These are phyloP conservation scores for Spergularia azorica DNA, from an alignment of 179 eudicot species.

Conservation along the genomic window DNA sequence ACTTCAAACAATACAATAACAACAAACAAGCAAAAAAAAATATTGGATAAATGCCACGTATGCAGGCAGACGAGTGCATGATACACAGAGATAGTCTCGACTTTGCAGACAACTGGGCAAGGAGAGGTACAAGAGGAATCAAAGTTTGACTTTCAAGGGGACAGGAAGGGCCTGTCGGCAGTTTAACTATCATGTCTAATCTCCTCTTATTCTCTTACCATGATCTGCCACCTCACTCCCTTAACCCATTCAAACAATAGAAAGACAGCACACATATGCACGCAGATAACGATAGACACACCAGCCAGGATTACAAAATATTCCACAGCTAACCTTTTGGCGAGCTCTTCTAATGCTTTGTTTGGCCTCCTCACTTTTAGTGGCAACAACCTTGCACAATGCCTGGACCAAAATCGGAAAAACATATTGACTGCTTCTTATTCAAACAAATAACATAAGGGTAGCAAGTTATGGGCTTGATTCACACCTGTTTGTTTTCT, in stretches of 20 bases:
- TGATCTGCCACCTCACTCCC: not conserved
- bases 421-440: constrained; percentile 4
- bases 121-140: not conserved
- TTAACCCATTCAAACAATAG: not conserved
- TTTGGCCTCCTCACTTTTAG: constrained; percentile 90
- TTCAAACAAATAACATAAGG: not conserved
- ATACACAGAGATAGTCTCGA: not conserved
- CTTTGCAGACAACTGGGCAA: not conserved
- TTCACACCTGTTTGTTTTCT: constrained; percentile 77
- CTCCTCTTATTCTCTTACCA: not conserved
- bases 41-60: not conserved
- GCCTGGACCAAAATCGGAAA: constrained; percentile 48
- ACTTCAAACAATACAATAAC: not conserved
- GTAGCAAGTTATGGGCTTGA: constrained; percentile 9
- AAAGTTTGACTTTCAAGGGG: not conserved
- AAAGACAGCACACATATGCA: not conserved
- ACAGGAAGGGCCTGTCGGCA: not conserved
- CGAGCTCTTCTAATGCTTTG: constrained; percentile 97
- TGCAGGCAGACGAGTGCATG: not conserved
- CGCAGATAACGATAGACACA: not conserved
- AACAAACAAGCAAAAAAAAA: not conserved
- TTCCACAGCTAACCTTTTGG: constrained; percentile 62
- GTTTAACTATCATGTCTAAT: not conserved
- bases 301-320: not conserved
- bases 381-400: constrained; percentile 74